Conservation (phyloP, 2,329 filamentous ascomycete species). For the Elsinoe ampelina region DNA sequence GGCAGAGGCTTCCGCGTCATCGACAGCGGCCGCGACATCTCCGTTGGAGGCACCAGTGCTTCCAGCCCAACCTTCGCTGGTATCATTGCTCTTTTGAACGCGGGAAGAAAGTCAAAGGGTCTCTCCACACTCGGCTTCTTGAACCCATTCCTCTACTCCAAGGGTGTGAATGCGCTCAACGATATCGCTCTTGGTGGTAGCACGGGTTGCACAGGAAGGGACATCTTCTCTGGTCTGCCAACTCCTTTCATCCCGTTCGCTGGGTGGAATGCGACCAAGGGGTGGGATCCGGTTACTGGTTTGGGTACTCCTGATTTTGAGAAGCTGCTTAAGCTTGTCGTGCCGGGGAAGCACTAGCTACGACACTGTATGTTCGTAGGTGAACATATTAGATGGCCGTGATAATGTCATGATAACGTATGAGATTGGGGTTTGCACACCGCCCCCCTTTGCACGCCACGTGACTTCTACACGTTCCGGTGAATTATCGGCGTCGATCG, state of each 20-base stretch:
- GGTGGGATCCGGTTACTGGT: constrained; percentile 28
- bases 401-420: not conserved
- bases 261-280: constrained; percentile 23
- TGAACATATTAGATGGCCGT: not conserved
- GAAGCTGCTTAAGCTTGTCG: constrained; percentile 7
- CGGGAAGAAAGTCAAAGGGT: constrained; percentile 44
- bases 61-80: constrained; percentile 50
- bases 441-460: too few species aligned
- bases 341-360: constrained; percentile 1
- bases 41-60: constrained; percentile 46
- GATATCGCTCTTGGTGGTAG: constrained; percentile 36
- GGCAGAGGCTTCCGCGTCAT: constrained; percentile 42
- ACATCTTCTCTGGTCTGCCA: constrained; percentile 17
- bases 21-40: constrained; percentile 35
- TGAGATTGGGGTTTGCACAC: too few species aligned
- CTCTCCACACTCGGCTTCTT: constrained; percentile 47
- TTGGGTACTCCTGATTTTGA: constrained; percentile 25
- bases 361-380: not conserved
- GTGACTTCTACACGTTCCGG: too few species aligned
- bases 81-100: constrained; percentile 53
- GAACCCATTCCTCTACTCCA: constrained; percentile 51
- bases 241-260: constrained; percentile 19
- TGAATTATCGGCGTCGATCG: too few species aligned
- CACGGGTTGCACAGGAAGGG: constrained; percentile 31
- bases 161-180: constrained; percentile 39